phyloP scores from a whole-genome alignment of 352 stramenopile species.

The Pythium diclinum region DNA sequence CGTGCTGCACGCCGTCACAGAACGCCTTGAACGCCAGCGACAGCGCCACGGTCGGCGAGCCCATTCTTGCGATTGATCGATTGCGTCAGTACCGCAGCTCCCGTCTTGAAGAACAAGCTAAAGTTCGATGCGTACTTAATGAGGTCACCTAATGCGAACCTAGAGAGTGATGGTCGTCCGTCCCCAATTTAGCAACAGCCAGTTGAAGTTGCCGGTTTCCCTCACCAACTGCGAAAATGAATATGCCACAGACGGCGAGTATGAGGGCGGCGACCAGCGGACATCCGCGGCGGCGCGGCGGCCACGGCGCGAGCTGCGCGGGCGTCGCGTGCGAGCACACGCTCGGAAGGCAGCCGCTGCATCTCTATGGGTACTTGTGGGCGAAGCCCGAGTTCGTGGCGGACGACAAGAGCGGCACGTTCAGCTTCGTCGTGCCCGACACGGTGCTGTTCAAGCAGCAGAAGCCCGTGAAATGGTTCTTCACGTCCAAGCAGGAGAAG shows the following conservation, averaged over 20 bases:
- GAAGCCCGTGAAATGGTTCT: slow-evolving; percentile 66
- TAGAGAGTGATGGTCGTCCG: slow-evolving; percentile 1
- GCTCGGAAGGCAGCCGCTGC: slow-evolving; percentile 56
- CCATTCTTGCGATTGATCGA: neutral
- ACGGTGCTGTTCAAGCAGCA: slow-evolving; percentile 76
- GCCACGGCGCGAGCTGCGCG: slow-evolving; percentile 42
- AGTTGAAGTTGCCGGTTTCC: slow-evolving; percentile 1
- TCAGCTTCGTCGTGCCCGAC: slow-evolving; percentile 54
- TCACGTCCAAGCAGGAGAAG: slow-evolving; percentile 68
- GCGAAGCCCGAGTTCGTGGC: slow-evolving; percentile 32
- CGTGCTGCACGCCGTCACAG: slow-evolving; percentile 83
- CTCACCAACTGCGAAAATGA: neutral
- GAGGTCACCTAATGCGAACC: neutral
- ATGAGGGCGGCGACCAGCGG: neutral
- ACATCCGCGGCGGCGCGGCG: slow-evolving; percentile 1
- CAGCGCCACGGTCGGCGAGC: slow-evolving; percentile 39
- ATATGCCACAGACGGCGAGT: neutral
- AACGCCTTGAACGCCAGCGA: slow-evolving; percentile 76
- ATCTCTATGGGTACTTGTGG: slow-evolving; percentile 64
- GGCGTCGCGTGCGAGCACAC: slow-evolving; percentile 64
- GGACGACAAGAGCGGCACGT: slow-evolving; percentile 24
- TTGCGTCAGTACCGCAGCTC: neutral
- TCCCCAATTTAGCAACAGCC: slow-evolving; percentile 3
- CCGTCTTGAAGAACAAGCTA: slow-evolving; percentile 18
- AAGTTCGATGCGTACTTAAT: neutral